Base-by-base conservation (phyloP, 1,284 basidiomycete genomes). In the Polyporus tsugae region DNA sequence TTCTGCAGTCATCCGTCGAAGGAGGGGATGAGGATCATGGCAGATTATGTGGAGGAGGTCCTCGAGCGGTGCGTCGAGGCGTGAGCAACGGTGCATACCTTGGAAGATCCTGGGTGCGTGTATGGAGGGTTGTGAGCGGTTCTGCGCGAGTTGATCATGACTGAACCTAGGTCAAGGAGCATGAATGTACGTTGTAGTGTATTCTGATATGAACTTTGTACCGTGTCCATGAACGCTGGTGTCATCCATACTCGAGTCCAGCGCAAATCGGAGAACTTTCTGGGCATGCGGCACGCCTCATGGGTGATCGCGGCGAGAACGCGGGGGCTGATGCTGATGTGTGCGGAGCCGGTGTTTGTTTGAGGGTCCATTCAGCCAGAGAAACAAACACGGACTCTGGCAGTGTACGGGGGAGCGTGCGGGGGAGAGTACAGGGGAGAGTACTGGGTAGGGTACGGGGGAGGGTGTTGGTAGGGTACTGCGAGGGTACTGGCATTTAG, bases 21-120 rank as follows among this genome's bases (percentile, higher is more conserved):
- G 39, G 82, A 77, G 65, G 83, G 81, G 0, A 81, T 82, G 67
- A 74, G 79, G 60, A 81, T 86, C 64, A 85, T 87, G 80, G 84
- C 84, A 7, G 81, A 83, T 53, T 87, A 85, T 63, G 83, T 85
- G 6, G 74, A 79, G 39, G 78, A 83, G 66, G 86, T 85, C 4
- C 44, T 74, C n/a, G 46, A 29, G 4, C 52, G 64, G 19, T 74
- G 73, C 58, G 65, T 59, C 0, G 64, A 61, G 42, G 46, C n/a
- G 2, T 13, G 52, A 46, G 44, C 5, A 46, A n/a, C n/a, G n/a
- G n/a, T n/a, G n/a, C n/a, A n/a, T n/a, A n/a, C n/a, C n/a, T 25
- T 35, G 29, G 29, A 7, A 55, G 15, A 17, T 17, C 13, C 33
- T 55, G 19, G 52, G 52, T 55, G 52, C 52, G 52, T 55, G 15